Conservation (phyloP, 169 alveolate genomes). For the Cryptosporidium baileyi region DNA sequence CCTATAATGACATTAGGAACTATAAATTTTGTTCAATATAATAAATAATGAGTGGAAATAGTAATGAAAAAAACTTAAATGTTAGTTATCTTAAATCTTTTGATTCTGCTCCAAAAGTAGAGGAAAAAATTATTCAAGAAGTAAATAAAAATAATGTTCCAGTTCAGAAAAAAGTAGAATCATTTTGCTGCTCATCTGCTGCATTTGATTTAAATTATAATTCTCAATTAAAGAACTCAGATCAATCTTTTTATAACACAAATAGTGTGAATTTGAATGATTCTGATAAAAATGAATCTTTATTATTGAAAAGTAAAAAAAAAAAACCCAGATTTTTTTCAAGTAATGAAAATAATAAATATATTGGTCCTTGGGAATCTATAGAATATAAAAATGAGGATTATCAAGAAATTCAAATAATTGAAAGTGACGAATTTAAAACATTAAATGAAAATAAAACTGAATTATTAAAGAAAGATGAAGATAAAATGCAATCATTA, state of each 20-base stretch:
- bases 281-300: not conserved
- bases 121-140: not conserved
- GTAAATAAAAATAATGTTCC: not conserved
- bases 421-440: too few relatives aligned
- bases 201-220: slow-evolving; percentile 26
- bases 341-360: not conserved
- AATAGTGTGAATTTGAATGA: too few relatives aligned
- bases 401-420: not conserved
- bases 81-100: not conserved
- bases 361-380: slow-evolving; percentile 36
- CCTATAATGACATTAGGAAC: not conserved
- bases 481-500: too few relatives aligned
- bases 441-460: too few relatives aligned
- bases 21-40: not conserved
- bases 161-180: not conserved
- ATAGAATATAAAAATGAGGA: not conserved
- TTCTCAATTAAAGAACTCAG: slow-evolving; percentile 9
- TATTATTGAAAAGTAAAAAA: too few relatives aligned
- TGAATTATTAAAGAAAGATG: too few relatives aligned
- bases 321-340: not conserved
- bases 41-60: not conserved
- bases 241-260: not conserved
- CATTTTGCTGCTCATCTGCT: slow-evolving; percentile 8
- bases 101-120: slow-evolving; percentile 8
- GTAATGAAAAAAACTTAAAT: not conserved